Evolutionary conservation across 306 rosid species (phyloP).

Genomic region (Elaeagnus macrophylla): DNA sequence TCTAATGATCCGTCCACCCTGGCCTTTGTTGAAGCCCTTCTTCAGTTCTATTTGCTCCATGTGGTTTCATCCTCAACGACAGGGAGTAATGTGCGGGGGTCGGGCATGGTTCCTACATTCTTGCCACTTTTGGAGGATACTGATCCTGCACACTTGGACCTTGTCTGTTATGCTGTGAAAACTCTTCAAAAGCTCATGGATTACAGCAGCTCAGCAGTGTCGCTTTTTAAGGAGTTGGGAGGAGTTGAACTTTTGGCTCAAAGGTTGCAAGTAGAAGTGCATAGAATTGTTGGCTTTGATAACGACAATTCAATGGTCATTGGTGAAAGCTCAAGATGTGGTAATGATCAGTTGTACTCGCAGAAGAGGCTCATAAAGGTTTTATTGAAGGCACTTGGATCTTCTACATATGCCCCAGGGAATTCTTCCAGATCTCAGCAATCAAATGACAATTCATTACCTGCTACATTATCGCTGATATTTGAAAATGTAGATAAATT

Average conservation of each 20-base stretch:
- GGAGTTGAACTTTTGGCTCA: slow-evolving; percentile 91
- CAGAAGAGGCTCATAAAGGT: slow-evolving; percentile 87
- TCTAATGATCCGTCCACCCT: slow-evolving; percentile 79
- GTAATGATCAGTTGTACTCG: slow-evolving; percentile 57
- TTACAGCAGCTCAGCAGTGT: slow-evolving; percentile 84
- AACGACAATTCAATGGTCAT: slow-evolving; percentile 37
- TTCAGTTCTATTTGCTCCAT: slow-evolving; percentile 91
- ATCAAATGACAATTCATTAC: slow-evolving; percentile 61
- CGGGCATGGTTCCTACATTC: slow-evolving; percentile 99
- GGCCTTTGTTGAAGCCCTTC: slow-evolving; percentile 94
- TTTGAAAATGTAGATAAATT: slow-evolving; percentile 68
- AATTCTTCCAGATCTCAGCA: slow-evolving; percentile 62
- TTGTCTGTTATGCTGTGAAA: slow-evolving; percentile 90
- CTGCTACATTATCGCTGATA: slow-evolving; percentile 57
- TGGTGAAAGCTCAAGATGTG: slow-evolving; percentile 63
- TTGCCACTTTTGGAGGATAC: slow-evolving; percentile 92
- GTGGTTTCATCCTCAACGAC: slow-evolving; percentile 89
- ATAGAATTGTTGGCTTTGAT: slow-evolving; percentile 44
- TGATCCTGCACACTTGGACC: slow-evolving; percentile 78
- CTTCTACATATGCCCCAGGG: slow-evolving; percentile 79
- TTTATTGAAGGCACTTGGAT: slow-evolving; percentile 87
- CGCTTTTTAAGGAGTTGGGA: slow-evolving; percentile 89
- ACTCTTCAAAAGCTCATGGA: slow-evolving; percentile 99
- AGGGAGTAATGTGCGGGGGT: slow-evolving; percentile 83
- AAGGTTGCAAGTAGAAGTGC: slow-evolving; percentile 75